Evolutionary conservation across 192 early-diverging fungal genomes (phyloP).

Genomic region (Mortierella alpina): DNA sequence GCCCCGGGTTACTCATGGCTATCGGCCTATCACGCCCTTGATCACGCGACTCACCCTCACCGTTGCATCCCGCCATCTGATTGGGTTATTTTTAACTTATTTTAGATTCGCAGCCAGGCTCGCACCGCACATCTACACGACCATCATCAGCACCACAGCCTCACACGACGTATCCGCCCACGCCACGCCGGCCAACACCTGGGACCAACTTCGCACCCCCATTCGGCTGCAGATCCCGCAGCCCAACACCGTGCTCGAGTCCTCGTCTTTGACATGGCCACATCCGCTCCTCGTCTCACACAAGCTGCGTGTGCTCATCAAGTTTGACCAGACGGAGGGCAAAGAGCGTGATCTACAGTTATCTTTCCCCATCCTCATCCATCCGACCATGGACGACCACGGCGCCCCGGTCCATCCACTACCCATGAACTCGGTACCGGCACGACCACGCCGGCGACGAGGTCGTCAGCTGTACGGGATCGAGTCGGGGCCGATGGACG

Average conservation of each 20-base stretch:
- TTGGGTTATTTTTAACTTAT: neutral
- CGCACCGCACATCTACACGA: neutral
- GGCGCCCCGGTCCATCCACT: constrained; percentile 20
- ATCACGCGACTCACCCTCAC: neutral
- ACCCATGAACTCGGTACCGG: neutral
- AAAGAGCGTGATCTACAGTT: constrained; percentile 39
- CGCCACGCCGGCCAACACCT: constrained; percentile 4
- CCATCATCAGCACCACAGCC: constrained; percentile 30
- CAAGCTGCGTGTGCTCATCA: constrained; percentile 30
- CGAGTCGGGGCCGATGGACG: neutral
- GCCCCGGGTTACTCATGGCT: too few species aligned
- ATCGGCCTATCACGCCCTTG: neutral
- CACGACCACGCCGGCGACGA: neutral
- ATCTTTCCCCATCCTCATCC: constrained; percentile 33
- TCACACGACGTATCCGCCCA: constrained; percentile 16
- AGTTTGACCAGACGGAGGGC: constrained; percentile 13
- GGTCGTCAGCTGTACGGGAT: constrained; percentile 4
- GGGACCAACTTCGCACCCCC: constrained; percentile 9
- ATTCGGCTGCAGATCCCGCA: constrained; percentile 38
- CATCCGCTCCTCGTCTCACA: constrained; percentile 12
- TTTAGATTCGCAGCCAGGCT: constrained; percentile 18
- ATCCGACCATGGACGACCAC: constrained; percentile 7
- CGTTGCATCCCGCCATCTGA: neutral
- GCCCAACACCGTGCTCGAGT: constrained; percentile 12
- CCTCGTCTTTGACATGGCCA: constrained; percentile 2